Evolutionary conservation across 768 basidiomycete genomes (phyloP), one percentile per base, ranked within the genome.

Genomic region (Auricularia sp.): DNA sequence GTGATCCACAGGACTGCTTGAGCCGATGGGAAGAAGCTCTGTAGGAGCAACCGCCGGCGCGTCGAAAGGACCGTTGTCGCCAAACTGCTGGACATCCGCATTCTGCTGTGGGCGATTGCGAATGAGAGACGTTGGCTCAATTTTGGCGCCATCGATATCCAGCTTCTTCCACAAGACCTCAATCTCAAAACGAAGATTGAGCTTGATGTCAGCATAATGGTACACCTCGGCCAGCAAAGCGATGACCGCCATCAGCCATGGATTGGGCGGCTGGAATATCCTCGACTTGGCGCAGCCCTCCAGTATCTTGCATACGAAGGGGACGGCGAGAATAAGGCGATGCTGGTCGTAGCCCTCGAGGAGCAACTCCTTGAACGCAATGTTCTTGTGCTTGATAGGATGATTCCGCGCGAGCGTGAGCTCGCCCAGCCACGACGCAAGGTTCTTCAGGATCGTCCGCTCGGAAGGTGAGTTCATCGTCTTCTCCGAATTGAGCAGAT

Each of bases 171-270:
- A 98, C 21, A 98, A 79, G 45, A 98, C 88, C 76, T 99, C 97
- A 64, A 99, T 98, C 77, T 98, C 97, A 72, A 99, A 99, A 76
- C 98, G 98, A 73, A 94, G 83, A 73, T 98, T 97, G 64, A 98
- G 80, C 77, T 96, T 96, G 67, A 98, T 82, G 70, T 98, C 95
- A 3, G 94, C 96, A 70, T 89, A 95, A 73, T 95, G 92, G 75
- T 99, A 98, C n/a, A 99, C 83, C 74, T 99, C 97, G 54, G 87
- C 91, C 56, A 98, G 83, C 54, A 98, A 81, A 68, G 89, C 86
- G 70, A 98, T 81, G 68, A 99, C 91, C 0, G 91, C 95, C 89
- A 98, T 95, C 62, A 99, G 77, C 97, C 97, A 99, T 1, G 97
- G 97, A 74, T 98, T 99, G 33, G 97, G 97, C 21, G 94, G 90